These are phyloP conservation scores for Lactarius sanguifluus DNA, from an alignment of 768 basidiomycete genomes.

Conservation along the genomic window DNA sequence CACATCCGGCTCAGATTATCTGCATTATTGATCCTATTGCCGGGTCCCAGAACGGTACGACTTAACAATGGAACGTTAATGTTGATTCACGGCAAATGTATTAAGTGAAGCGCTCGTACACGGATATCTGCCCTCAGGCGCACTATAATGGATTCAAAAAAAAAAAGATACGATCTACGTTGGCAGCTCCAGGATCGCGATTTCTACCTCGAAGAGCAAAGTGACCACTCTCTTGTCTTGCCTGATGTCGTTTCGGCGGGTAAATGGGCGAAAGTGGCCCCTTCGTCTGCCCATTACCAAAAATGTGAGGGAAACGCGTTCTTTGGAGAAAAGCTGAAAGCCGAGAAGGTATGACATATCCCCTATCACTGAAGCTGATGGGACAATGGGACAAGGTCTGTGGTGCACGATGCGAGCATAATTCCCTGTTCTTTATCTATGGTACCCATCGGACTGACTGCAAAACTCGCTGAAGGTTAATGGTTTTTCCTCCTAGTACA, in stretches of 20 bases:
- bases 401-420: slow-evolving; percentile 53
- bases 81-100: no score
- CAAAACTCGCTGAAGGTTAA: background rate
- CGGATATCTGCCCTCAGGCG: no score
- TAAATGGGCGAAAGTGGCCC: slow-evolving; percentile 39
- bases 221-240: slow-evolving; percentile 56
- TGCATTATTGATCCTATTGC: slow-evolving; percentile 44
- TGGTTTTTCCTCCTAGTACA: background rate
- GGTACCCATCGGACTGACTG: slow-evolving; percentile 9
- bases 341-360: slow-evolving; percentile 50
- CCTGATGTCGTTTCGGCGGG: slow-evolving; percentile 51
- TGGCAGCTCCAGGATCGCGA: slow-evolving; percentile 42
- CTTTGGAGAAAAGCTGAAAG: slow-evolving; percentile 58
- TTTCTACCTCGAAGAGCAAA: slow-evolving; percentile 59
- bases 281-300: slow-evolving; percentile 54
- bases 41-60: slow-evolving; percentile 48
- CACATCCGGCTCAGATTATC: background rate
- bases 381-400: slow-evolving; percentile 54
- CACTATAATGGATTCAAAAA: no score
- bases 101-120: no score
- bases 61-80: slow-evolving; percentile 40
- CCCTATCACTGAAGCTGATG: slow-evolving; percentile 37
- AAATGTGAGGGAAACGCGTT: slow-evolving; percentile 53
- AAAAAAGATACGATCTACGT: slow-evolving; percentile 52
- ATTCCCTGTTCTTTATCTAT: slow-evolving; percentile 48